Evolutionary conservation across 495 filamentous ascomycete genomes (phyloP).

Genomic region (Aspergillus biplanus): DNA sequence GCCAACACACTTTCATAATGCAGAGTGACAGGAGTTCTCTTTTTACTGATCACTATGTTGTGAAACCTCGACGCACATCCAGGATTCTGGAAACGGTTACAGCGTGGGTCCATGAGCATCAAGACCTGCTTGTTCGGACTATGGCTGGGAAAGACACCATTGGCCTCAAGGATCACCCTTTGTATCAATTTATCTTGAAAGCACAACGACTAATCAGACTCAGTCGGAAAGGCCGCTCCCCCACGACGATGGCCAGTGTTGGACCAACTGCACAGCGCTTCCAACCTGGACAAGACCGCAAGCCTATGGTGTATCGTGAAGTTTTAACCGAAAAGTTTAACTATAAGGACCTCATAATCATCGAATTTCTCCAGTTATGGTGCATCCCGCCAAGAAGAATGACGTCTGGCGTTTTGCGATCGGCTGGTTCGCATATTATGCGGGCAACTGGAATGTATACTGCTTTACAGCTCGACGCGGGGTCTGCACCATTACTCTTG

Average conservation of each 20-base stretch:
- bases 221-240: conserved; percentile 66
- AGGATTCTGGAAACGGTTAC: conserved; percentile 49
- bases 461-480: conserved; percentile 54
- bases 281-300: conserved; percentile 36
- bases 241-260: conserved; percentile 59
- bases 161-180: conserved; percentile 35
- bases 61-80: conserved; percentile 54
- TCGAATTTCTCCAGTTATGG: conserved; percentile 72
- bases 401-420: conserved; percentile 55
- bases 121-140: conserved; percentile 45
- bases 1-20: conserved; percentile 39
- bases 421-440: conserved; percentile 71
- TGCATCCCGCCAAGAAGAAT: conserved; percentile 51
- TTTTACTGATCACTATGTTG: conserved; percentile 46
- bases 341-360: conserved; percentile 56
- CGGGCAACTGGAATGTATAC: conserved; percentile 72
- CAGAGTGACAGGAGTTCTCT: conserved; percentile 53
- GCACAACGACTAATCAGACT: conserved; percentile 65
- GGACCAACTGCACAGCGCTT: conserved; percentile 50
- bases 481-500: conserved; percentile 69
- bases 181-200: conserved; percentile 65
- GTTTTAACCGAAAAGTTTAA: conserved; percentile 41
- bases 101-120: conserved; percentile 62
- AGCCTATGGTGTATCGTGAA: conserved; percentile 44
- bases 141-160: conserved; percentile 25